Conservation (phyloP, 345 rosid species). For the Populus tremula region DNA sequence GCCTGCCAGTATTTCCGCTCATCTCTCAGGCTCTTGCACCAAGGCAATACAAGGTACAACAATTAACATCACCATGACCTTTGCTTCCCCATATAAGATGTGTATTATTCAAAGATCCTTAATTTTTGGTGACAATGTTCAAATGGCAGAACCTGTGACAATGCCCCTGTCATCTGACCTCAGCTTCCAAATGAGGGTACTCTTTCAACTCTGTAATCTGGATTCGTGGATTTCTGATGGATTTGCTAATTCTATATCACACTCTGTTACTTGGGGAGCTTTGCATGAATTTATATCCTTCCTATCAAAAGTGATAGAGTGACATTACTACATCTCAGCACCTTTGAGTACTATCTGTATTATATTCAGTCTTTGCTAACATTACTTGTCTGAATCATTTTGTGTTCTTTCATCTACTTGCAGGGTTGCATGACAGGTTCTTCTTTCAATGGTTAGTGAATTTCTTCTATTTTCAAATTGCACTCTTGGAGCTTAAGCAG, state of each 20-base stretch:
- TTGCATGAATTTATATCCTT: background rate
- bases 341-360: background rate
- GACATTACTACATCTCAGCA: background rate
- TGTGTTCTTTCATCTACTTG: background rate
- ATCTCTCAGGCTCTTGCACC: conserved; percentile 10
- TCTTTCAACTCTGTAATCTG: background rate
- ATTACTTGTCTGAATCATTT: background rate
- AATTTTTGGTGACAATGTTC: background rate
- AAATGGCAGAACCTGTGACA: conserved; percentile 1
- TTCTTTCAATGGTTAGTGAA: conserved; percentile 6
- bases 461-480: background rate
- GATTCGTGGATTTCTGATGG: background rate
- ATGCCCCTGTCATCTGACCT: background rate
- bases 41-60: background rate
- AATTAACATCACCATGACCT: background rate
- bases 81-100: background rate
- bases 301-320: background rate
- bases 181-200: conserved; percentile 1
- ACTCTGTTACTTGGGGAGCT: background rate
- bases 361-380: background rate
- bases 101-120: background rate
- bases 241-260: no score
- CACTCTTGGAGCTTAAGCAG: background rate
- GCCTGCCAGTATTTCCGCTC: conserved; percentile 10
- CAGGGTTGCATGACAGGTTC: conserved; percentile 1